Conservation (phyloP, 768 basidiomycete species). For the Strobilomyces confusus region DNA sequence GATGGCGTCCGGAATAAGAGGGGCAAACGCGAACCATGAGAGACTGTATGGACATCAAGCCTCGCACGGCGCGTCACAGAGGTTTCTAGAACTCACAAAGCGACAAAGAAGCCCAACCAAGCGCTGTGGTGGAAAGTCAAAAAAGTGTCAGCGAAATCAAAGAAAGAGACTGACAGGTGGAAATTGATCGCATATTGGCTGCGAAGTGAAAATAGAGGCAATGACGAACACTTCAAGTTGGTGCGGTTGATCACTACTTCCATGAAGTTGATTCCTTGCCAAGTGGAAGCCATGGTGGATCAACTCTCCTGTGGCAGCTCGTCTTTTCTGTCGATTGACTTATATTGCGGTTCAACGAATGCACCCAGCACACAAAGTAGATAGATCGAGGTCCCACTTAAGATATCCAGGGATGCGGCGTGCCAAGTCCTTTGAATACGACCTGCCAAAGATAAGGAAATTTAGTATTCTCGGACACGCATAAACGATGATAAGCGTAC, state of each 20-base stretch:
- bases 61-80: not conserved
- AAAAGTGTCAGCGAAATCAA: not conserved
- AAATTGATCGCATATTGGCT: slow-evolving; percentile 9
- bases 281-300: slow-evolving; percentile 5
- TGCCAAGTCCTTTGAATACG: not conserved
- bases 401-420: not conserved
- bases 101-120: slow-evolving; percentile 5
- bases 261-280: slow-evolving; percentile 4
- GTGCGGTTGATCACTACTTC: slow-evolving; percentile 4
- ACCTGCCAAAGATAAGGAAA: no score
- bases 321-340: not conserved
- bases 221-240: slow-evolving; percentile 4
- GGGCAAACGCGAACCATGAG: slow-evolving; percentile 59
- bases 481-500: no score
- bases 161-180: slow-evolving; percentile 2
- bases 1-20: no score
- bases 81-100: not conserved
- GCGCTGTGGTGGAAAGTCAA: not conserved
- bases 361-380: not conserved
- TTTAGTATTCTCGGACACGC: no score
- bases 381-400: not conserved
- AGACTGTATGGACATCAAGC: slow-evolving; percentile 17
- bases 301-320: not conserved
- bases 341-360: not conserved
- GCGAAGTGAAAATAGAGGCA: slow-evolving; percentile 2